Percentiles rank a stretch among this genome's conserved stretches.
Conservation (phyloP, 768 basidiomycete genomes). For the Mycena kentingensis region DNA sequence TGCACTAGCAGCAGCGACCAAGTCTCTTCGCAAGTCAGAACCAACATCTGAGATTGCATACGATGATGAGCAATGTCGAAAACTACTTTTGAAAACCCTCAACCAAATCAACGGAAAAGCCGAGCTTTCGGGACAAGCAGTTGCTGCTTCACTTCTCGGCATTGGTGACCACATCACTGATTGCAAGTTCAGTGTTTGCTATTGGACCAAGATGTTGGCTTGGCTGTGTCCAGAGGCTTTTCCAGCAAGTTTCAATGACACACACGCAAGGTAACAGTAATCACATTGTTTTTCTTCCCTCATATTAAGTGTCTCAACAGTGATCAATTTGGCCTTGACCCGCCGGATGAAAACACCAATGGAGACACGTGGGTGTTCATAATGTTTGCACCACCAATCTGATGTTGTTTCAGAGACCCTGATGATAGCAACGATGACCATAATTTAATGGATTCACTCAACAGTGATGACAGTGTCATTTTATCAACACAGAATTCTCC, state of each 20-base stretch:
- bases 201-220: slow-evolving; percentile 11
- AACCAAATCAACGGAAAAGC: slow-evolving; percentile 16
- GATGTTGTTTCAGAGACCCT: too few species aligned
- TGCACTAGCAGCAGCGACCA: slow-evolving; percentile 14
- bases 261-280: too few species aligned
- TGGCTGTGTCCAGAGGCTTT: slow-evolving; percentile 10
- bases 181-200: slow-evolving; percentile 5
- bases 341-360: too few species aligned
- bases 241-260: neutral
- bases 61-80: slow-evolving; percentile 3
- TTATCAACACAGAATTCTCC: too few species aligned
- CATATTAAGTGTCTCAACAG: too few species aligned
- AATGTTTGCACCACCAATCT: too few species aligned
- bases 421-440: too few species aligned
- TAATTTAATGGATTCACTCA: too few species aligned
- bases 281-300: too few species aligned
- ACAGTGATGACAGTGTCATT: too few species aligned
- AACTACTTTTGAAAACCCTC: slow-evolving; percentile 12
- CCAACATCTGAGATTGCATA: neutral
- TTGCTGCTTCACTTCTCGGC: slow-evolving; percentile 12
- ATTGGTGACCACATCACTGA: slow-evolving; percentile 13
- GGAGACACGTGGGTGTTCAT: too few species aligned
- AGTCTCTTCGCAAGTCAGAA: neutral
- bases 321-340: too few species aligned
- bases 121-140: slow-evolving; percentile 15